A percentile compares a stretch with the other conserved stretches of the same genome.
phyloP scores from a whole-genome alignment of 768 basidiomycete genomes.

The Arthromyces matolae region DNA sequence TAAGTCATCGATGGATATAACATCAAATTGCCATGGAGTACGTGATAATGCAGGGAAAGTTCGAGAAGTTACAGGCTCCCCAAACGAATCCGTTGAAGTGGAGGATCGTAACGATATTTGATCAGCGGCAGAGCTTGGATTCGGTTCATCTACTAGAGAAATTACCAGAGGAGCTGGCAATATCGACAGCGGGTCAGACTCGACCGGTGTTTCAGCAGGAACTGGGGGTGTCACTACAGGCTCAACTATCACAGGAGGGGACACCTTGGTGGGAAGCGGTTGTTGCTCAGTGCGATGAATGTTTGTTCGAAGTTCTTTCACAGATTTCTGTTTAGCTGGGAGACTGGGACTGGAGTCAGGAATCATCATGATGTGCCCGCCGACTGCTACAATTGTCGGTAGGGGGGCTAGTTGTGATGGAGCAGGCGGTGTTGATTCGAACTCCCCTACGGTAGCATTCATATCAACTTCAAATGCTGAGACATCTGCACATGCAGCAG shows the following conservation, averaged over 20 bases:
- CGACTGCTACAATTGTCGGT: not conserved
- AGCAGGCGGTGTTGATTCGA: constrained; percentile 9
- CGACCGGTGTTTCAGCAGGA: not conserved
- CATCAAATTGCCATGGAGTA: constrained; percentile 60
- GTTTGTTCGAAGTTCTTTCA: too few relatives aligned
- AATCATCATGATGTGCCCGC: not conserved
- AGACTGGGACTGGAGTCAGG: too few relatives aligned
- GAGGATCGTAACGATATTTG: constrained; percentile 39
- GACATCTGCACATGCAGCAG: constrained; percentile 42
- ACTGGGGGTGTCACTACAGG: not conserved
- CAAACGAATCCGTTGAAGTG: constrained; percentile 49
- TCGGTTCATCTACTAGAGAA: not conserved
- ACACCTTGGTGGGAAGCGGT: too few relatives aligned
- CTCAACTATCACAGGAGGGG: not conserved
- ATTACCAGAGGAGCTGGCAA: not conserved
- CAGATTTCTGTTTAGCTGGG: too few relatives aligned
- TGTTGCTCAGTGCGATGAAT: too few relatives aligned
- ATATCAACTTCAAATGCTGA: constrained; percentile 72
- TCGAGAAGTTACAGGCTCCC: constrained; percentile 38
- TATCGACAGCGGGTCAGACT: not conserved
- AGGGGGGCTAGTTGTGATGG: constrained; percentile 7
- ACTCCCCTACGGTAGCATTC: constrained; percentile 26
- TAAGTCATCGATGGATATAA: constrained; percentile 78
- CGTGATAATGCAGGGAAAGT: constrained; percentile 34
- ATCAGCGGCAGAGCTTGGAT: constrained; percentile 5